Conservation (phyloP, 2,329 filamentous ascomycete species). For the Aspergillus tanneri region DNA sequence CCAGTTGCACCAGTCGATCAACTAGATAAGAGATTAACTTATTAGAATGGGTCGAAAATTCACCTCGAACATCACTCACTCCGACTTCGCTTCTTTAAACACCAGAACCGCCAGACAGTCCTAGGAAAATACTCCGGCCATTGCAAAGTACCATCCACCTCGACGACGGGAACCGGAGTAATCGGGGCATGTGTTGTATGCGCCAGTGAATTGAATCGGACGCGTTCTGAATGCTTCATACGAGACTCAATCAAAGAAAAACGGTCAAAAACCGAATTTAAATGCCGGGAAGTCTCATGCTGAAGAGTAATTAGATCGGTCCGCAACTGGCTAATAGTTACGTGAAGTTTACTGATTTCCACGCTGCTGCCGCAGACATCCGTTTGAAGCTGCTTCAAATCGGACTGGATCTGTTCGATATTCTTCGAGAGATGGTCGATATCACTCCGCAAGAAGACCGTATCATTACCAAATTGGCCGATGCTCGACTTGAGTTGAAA, state of each 20-base stretch:
- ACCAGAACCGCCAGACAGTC: conserved; percentile 45
- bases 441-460: conserved; percentile 37
- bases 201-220: conserved; percentile 43
- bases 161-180: conserved; percentile 36
- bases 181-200: conserved; percentile 40
- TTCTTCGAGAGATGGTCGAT: conserved; percentile 40
- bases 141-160: conserved; percentile 35
- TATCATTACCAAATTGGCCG: conserved; percentile 34
- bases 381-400: conserved; percentile 35
- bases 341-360: conserved; percentile 39
- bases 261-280: conserved; percentile 29
- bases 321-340: conserved; percentile 36
- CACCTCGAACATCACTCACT: conserved; percentile 29
- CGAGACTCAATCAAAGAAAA: conserved; percentile 33
- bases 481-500: conserved; percentile 36
- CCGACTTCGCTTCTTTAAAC: conserved; percentile 41
- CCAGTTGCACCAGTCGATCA: conserved; percentile 39
- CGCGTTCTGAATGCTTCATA: conserved; percentile 38
- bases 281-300: conserved; percentile 34
- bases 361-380: conserved; percentile 37
- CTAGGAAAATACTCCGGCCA: conserved; percentile 41
- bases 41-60: conserved; percentile 8
- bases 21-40: conserved; percentile 29
- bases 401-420: conserved; percentile 37
- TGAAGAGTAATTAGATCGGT: conserved; percentile 38